Conservation (phyloP, 306 rosid genomes). For the Trichosanthes cucumerina region DNA sequence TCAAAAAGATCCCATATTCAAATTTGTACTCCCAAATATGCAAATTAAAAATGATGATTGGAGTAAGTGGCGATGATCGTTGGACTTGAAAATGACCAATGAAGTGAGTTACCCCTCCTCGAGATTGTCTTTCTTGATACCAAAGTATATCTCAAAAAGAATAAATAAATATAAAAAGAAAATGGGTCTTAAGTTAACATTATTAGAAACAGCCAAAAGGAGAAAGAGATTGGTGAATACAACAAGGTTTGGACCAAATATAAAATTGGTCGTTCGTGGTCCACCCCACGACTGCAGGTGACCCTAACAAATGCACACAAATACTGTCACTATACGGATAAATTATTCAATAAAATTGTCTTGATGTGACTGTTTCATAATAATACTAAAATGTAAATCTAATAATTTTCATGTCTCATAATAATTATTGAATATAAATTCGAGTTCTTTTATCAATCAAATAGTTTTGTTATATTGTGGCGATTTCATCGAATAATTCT, state of each 20-base stretch:
- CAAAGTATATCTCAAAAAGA: background rate
- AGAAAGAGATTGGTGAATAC: background rate
- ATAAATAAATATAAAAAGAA: background rate
- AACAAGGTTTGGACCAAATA: constrained; percentile 7
- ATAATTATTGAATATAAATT: no score
- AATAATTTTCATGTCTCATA: no score
- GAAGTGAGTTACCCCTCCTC: background rate
- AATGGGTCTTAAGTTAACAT: background rate
- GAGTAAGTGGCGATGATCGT: background rate
- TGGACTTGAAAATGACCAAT: background rate
- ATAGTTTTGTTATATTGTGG: no score
- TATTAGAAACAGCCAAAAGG: background rate
- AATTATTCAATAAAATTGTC: background rate
- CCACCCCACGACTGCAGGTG: background rate
- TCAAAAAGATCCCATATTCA: no score
- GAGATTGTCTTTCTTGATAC: background rate
- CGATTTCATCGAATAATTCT: no score
- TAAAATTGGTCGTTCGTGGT: background rate
- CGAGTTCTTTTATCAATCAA: no score
- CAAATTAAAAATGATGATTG: background rate
- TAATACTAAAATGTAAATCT: no score
- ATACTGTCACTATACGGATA: background rate
- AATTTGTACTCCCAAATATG: background rate
- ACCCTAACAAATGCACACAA: background rate
- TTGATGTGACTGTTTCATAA: no score